Conservation (phyloP, 441 rosid species). For the Lepidium campestre region DNA sequence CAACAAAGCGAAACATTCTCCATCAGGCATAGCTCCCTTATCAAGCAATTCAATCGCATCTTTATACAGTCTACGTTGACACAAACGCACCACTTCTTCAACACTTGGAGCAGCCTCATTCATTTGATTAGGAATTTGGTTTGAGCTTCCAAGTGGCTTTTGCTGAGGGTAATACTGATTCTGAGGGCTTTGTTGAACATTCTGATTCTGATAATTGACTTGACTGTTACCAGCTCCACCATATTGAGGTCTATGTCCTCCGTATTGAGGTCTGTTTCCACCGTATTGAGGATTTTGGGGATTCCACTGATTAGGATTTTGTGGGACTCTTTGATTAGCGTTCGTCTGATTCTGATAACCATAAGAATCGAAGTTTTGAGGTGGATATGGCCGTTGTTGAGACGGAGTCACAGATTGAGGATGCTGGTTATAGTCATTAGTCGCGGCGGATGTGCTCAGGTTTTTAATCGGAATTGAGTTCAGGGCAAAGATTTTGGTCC, state of each 20-base stretch:
- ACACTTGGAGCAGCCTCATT: slow-evolving; percentile 26
- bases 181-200: slow-evolving; percentile 24
- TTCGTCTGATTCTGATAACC: background rate
- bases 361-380: slow-evolving; percentile 24
- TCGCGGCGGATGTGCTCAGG: slow-evolving; percentile 47
- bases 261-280: background rate
- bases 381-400: slow-evolving; percentile 16
- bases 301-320: slow-evolving; percentile 31
- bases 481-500: slow-evolving; percentile 8
- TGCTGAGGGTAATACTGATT: slow-evolving; percentile 27
- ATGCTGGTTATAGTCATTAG: slow-evolving; percentile 31
- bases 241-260: background rate
- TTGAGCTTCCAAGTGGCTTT: slow-evolving; percentile 29
- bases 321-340: slow-evolving; percentile 30
- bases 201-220: slow-evolving; percentile 27
- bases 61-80: slow-evolving; percentile 57
- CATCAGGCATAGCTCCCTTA: slow-evolving; percentile 66
- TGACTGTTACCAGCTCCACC: background rate
- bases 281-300: slow-evolving; percentile 15
- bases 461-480: slow-evolving; percentile 21
- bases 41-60: slow-evolving; percentile 74
- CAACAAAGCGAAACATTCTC: slow-evolving; percentile 43
- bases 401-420: background rate
- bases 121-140: slow-evolving; percentile 33
- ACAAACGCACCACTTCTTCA: slow-evolving; percentile 45